Evolutionary conservation across 768 basidiomycete species (phyloP).

Genomic region (Cystoderma amianthinum): DNA sequence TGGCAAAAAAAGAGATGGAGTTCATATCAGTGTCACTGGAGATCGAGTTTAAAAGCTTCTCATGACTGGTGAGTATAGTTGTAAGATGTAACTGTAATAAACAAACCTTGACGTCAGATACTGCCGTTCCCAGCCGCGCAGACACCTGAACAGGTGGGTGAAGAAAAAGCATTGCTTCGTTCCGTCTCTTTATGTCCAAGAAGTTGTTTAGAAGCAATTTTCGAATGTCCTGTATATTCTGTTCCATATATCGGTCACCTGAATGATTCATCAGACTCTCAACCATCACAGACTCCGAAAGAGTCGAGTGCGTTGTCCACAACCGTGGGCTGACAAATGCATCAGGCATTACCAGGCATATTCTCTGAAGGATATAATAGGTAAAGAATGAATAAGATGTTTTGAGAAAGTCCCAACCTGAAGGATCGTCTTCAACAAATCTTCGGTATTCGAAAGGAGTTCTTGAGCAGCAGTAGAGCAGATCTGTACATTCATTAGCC

Average conservation of each 20-base stretch:
- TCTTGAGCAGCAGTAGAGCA: conserved; percentile 44
- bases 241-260: conserved; percentile 26
- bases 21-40: conserved; percentile 56
- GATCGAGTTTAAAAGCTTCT: conserved; percentile 72
- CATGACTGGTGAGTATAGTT: conserved; percentile 2
- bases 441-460: conserved; percentile 46
- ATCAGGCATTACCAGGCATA: conserved; percentile 67
- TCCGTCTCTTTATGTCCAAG: conserved; percentile 65
- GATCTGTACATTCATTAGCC: conserved; percentile 33
- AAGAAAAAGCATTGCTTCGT: conserved; percentile 74
- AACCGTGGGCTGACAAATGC: conserved; percentile 67
- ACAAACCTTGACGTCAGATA: conserved; percentile 41
- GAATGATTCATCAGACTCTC: conserved; percentile 25
- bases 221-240: conserved; percentile 34
- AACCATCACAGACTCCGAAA: conserved; percentile 41
- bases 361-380: conserved; percentile 35
- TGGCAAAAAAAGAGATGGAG: conserved; percentile 51
- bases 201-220: conserved; percentile 50
- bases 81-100: not conserved
- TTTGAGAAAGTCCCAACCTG: conserved; percentile 37
- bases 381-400: conserved; percentile 1
- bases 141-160: conserved; percentile 57
- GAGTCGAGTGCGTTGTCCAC: conserved; percentile 48
- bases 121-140: conserved; percentile 55
- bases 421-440: conserved; percentile 46